Evolutionary conservation across 2,329 filamentous ascomycete species (phyloP).

Genomic region (Sclerotiophoma versabilis): DNA sequence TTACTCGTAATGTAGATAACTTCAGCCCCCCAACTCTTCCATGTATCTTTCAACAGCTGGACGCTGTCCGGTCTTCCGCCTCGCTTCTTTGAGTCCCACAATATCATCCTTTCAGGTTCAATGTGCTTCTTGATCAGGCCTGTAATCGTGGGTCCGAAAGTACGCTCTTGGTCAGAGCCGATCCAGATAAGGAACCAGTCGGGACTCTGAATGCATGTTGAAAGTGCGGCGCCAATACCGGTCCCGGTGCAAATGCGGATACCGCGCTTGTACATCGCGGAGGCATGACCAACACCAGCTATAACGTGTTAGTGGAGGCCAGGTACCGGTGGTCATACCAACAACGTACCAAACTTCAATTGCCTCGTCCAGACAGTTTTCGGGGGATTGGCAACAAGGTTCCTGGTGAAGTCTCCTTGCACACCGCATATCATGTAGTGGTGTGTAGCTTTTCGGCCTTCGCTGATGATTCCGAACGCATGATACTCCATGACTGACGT

Average conservation of each 20-base stretch:
- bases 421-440: constrained; percentile 50
- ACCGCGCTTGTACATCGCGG: constrained; percentile 46
- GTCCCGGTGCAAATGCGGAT: constrained; percentile 48
- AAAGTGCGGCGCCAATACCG: constrained; percentile 45
- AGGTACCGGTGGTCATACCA: not conserved
- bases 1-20: constrained; percentile 49
- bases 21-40: constrained; percentile 43
- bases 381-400: constrained; percentile 42
- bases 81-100: constrained; percentile 47
- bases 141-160: constrained; percentile 45
- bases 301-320: constrained; percentile 21
- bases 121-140: constrained; percentile 44
- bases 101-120: constrained; percentile 46
- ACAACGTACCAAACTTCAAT: constrained; percentile 43
- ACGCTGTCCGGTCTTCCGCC: constrained; percentile 45
- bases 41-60: constrained; percentile 43
- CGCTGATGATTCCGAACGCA: constrained; percentile 48
- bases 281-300: constrained; percentile 46
- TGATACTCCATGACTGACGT: constrained; percentile 50
- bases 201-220: constrained; percentile 45
- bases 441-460: constrained; percentile 35
- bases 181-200: constrained; percentile 50
- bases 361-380: constrained; percentile 45
- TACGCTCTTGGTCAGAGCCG: constrained; percentile 45
- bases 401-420: constrained; percentile 46